Evolutionary conservation across 2,329 filamentous ascomycete species (phyloP), one percentile per base, ranked within the genome.

Genomic region (Penicillium sclerotiorum): DNA sequence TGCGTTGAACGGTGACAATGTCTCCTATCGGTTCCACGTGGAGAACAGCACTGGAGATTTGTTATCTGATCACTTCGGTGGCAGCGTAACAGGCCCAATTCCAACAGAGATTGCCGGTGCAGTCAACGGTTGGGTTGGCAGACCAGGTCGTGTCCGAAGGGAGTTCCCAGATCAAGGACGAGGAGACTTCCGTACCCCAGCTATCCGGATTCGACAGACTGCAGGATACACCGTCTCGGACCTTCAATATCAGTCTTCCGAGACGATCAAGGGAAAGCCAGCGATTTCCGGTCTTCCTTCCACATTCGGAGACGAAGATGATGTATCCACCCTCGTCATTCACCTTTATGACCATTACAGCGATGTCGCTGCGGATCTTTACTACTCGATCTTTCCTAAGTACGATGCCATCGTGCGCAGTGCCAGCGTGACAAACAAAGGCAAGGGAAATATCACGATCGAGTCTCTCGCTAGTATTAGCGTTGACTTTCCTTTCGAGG

Each of bases 91-190:
- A 2, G 83, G 84, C 42, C 75, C 80, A 13, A 72, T 79, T 1
- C 74, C 77, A 0, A 70, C 73, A 1, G 71, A 75, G 30, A 62
- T 56, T 4, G 64, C 52, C 1, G 47, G 73, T 8, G 54, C 58
- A 1, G 57, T 66, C 4, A 64, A 75, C 15, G 84, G 84, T 37
- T 87, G 84, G 84, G 71, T 77, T 28, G 69, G 76, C 25, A 61
- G 73, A 41, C 65, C 77, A 28, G 77, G 77, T 9, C 81, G 80
- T 35, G 63, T 77, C 13, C 77, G 81, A 13, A 78, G 84, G 22
- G 84, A 87, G 61, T 86, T 85, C 46, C 84, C 84, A 1, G 84
- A 87, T 51, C 70, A 83, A 4, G 84, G 84, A 1, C 77, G 83
- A 7, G 83, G 83, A 13, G 84, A 87, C 60, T 83, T 85, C 55